Percentiles rank a stretch among this genome's conserved stretches.
These are phyloP conservation scores for Zygoascus flipseniorum DNA, from an alignment of 805 yeast genomes.

Conservation along the genomic window DNA sequence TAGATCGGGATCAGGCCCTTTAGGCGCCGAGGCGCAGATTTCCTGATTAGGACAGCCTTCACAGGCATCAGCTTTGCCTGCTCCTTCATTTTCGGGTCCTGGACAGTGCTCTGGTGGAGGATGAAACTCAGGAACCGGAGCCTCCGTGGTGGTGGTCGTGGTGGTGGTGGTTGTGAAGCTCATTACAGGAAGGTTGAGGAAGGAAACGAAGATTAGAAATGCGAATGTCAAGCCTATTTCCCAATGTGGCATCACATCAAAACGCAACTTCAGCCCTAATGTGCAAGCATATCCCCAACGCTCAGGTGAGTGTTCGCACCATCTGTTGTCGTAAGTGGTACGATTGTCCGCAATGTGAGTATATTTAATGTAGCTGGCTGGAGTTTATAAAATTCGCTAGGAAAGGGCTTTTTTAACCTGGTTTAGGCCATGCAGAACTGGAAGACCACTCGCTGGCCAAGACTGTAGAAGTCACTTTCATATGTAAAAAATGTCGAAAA, in stretches of 20 bases:
- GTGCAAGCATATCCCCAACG: conserved; percentile 27
- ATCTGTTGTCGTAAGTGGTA: conserved; percentile 28
- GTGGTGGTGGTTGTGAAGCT: not conserved
- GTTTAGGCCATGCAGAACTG: conserved; percentile 21
- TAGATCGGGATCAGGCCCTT: conserved; percentile 93
- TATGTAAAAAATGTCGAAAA: conserved; percentile 27
- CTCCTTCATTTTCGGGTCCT: conserved; percentile 89
- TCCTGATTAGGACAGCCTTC: conserved; percentile 89
- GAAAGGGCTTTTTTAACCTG: not conserved
- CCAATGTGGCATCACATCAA: not conserved
- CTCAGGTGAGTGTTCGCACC: conserved; percentile 28
- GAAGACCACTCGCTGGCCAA: conserved; percentile 26
- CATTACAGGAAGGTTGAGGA: not conserved
- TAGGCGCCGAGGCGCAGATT: conserved; percentile 72
- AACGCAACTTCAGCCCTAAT: conserved; percentile 7
- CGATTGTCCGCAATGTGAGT: conserved; percentile 28
- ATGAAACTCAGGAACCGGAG: conserved; percentile 26
- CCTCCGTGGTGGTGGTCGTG: not conserved
- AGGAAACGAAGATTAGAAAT: not conserved
- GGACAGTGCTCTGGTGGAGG: conserved; percentile 98
- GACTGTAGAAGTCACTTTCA: conserved; percentile 25
- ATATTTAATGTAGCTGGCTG: not conserved
- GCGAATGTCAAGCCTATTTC: not conserved
- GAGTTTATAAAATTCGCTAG: not conserved
- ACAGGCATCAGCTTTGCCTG: conserved; percentile 94